Evolutionary conservation across 345 rosid genomes (phyloP).

Genomic region (Murraya paniculata): DNA sequence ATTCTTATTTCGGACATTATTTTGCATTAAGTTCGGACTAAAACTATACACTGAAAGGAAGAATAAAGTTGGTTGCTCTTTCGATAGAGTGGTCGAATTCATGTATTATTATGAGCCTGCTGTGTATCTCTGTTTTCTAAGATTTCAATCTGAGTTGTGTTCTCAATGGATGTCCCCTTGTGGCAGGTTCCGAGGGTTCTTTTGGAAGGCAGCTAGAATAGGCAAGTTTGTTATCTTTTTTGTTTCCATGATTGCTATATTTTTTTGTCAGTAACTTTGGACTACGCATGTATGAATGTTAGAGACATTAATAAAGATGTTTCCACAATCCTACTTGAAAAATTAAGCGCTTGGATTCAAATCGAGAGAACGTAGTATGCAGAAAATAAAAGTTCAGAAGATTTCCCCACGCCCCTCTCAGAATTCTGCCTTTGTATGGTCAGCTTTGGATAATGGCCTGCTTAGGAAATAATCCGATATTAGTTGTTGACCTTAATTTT

Average conservation of each 20-base stretch:
- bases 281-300: background rate
- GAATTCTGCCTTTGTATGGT: background rate
- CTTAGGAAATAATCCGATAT: background rate
- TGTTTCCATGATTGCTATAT: background rate
- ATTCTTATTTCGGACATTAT: background rate
- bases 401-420: background rate
- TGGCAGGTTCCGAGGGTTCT: slow-evolving; percentile 86
- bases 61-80: background rate
- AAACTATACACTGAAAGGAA: background rate
- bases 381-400: background rate
- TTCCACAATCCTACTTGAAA: background rate
- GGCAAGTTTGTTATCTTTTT: slow-evolving; percentile 40
- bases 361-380: background rate
- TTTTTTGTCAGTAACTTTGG: background rate
- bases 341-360: background rate
- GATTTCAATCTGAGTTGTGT: background rate
- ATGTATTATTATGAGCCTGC: background rate
- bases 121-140: background rate
- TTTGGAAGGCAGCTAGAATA: slow-evolving; percentile 99
- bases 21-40: background rate
- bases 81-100: background rate
- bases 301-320: background rate
- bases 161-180: background rate
- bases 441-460: background rate
- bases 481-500: background rate